phyloP scores from a whole-genome alignment of 2,329 filamentous ascomycete genomes.

The Dactylellina drechsleri region DNA sequence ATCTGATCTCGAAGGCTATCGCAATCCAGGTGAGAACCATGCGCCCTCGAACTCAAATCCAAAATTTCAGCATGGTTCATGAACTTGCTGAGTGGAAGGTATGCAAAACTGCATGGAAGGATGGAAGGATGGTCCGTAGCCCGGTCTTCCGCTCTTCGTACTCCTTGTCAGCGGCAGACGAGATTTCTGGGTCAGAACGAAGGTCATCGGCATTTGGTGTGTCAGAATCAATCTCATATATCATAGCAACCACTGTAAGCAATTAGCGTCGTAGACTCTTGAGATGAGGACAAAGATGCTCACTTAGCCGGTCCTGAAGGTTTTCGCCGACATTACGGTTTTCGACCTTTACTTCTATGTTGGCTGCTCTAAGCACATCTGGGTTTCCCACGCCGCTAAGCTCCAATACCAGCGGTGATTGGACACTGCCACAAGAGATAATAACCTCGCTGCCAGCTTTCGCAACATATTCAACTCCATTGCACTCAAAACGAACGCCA shows the following conservation, averaged over 20 bases:
- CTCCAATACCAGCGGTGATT: slow-evolving; percentile 71
- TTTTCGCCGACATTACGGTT: slow-evolving; percentile 66
- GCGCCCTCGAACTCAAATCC: slow-evolving; percentile 4
- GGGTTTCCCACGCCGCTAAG: slow-evolving; percentile 70
- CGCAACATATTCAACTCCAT: slow-evolving; percentile 58
- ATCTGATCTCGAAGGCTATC: slow-evolving; percentile 56
- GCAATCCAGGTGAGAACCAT: slow-evolving; percentile 57
- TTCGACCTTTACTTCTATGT: slow-evolving; percentile 64
- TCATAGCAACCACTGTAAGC: slow-evolving; percentile 62
- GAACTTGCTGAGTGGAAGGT: slow-evolving; percentile 61
- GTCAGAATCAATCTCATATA: slow-evolving; percentile 65
- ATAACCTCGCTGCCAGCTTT: slow-evolving; percentile 67
- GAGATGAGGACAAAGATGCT: slow-evolving; percentile 32
- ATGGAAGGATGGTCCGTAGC: slow-evolving; percentile 62
- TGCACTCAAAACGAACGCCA: slow-evolving; percentile 64
- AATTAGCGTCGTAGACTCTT: no score
- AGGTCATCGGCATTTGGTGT: slow-evolving; percentile 63
- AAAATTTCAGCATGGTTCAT: slow-evolving; percentile 16
- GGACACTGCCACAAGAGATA: slow-evolving; percentile 69
- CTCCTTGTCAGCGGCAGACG: slow-evolving; percentile 60
- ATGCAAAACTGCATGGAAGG: slow-evolving; percentile 63
- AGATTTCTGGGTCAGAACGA: slow-evolving; percentile 57
- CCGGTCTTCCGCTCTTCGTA: slow-evolving; percentile 60
- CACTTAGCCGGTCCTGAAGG: slow-evolving; percentile 64
- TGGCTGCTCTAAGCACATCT: slow-evolving; percentile 62